Base-by-base conservation (phyloP, 2,329 filamentous ascomycete genomes). In the Talaromyces albobiverticillius region DNA sequence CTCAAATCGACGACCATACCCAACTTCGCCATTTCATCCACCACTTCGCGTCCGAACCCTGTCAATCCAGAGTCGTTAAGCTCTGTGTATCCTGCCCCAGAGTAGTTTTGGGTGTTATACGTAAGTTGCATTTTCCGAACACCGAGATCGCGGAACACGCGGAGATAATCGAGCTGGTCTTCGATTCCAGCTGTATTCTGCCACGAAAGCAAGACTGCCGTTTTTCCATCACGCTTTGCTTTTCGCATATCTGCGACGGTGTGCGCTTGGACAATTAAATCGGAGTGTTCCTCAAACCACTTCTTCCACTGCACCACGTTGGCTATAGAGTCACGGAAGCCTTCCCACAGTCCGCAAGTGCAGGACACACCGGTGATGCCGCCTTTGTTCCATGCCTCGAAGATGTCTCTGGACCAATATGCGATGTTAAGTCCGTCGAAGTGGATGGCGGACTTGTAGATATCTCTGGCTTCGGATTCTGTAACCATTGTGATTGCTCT, bases 111-210 rank as follows among this genome's bases (percentile, higher is more conserved):
- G 5, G 71, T 73, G 51, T 74, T 75, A 63, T 73, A 74, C 1
- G 71, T 75, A 43, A 75, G 63, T 58, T 75, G 71, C 72, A 74
- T 74, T 57, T 75, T 73, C 14, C 67, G 64, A 8, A 75, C 71
- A 26, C 71, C 72, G 14, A 74, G 60, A 49, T 75, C 71, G 14
- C 69, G 64, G 59, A 75, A 74, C 4, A 75, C 67, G 9, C 72
- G 59, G 11, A 75, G 58, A 56, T 73, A 71, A 46, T 71, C 61
- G 18, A 72, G 60, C 45, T 68, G 64, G 55, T 76, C 67, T 56
- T 75, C 71, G 51, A 74, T 74, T 4, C 71, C 71, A 1, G 72
- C 66, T 1, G 72, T 75, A 58, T 75, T 74, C 57, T 74, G 70
- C 71, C 71, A 74, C 10, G 66, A 70, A 10, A 74, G 62, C 51